Evolutionary conservation across 1,139 yeast genomes (phyloP), one percentile per base, ranked within the genome.

Genomic region (Nakaseomyces nivariensis): DNA sequence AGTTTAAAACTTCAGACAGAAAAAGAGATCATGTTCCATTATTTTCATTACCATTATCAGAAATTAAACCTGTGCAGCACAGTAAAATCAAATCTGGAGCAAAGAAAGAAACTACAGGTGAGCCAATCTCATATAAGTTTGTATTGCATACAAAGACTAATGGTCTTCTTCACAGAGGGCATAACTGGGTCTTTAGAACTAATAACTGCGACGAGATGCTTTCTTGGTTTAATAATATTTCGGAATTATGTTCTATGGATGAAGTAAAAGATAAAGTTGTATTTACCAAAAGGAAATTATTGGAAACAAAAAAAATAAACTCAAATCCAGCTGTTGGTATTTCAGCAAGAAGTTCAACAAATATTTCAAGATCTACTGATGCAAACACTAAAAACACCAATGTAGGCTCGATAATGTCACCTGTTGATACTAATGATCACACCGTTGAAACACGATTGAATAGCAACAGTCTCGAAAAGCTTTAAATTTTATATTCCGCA

Each of bases 141-240:
- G 38, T 45, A 9, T 17, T 44, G 4, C 45, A 34, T 31, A 38
- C 51, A 8, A 50, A 34, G 29, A 34, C 46, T 57, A 79, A 79
- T 56, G 89, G 90, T 9, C 61, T 77, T 40, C 66, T 80, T 41
- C 85, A 84, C 57, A 77, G 88, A 61, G 86, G 88, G 48, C 97
- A 90, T 69, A 89, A 88, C 61, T 89, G 94, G 88, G 95, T 89
- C 9, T 90, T 92, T 71, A 76, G 96, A 59, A 83, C 95, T 26
- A 90, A 85, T 61, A 78, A 84, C 45, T 85, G 85, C 61, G 83
- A 81, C 45, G 72, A 77, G 46, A 85, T 89, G 90, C 79, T 84
- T 61, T 78, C 75, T 29, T 92, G 98, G 98, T 87, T 78, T 66
- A 77, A 78, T 55, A 95, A 86, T 63, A 74, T 90, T 56, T 81